Evolutionary conservation across 2,329 filamentous ascomycete genomes (phyloP), one percentile per base, ranked within the genome.

Genomic region (Penicillium sp.): DNA sequence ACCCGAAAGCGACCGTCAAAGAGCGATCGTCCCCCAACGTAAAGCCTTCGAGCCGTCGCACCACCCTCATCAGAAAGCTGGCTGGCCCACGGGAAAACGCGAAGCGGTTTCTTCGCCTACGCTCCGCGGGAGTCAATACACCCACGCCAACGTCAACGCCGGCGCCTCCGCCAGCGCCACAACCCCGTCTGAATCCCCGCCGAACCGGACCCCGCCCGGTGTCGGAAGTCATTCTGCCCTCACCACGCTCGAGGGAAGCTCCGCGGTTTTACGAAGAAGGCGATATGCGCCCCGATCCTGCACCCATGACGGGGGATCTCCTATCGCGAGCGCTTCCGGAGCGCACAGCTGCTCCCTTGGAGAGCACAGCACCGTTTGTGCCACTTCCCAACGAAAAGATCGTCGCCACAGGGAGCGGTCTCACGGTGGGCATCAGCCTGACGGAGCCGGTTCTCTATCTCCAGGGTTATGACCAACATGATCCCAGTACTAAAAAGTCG

Each of bases 401-500:
- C 11, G 66, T 76, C 38, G 72, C 74, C 3, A 70, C 71, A n/a
- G 73, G 73, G 3, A 76, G 71, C 56, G 74, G 74, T 3, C 69
- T 76, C 13, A 65, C 69, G 1, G 71, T 75, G 18, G 70, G 70
- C 2, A 66, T 76, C 42, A 69, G 71, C 2, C 61, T 76, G 34
- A 73, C 73, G 1, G 74, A 76, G 48, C 74, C 74, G 1, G 68
- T 76, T 0, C 60, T 76, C 9, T 76, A 71, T 49, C 64, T 76
- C n/a, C 72, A 74, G 46, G 72, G 73, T 2, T 74, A 74, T 51
- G 73, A 76, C 53, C 68, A 71, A 7, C 70, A 70, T 54, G 73
- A 76, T 37, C 64, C 69, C 3, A 78, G 82, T 9, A 77, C 79
- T 2, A 77, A 82, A 43, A 85, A 79, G 45, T 91, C 89, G 5